Evolutionary conservation across 2,329 filamentous ascomycete genomes (phyloP).

Genomic region (Xylaria sp.): DNA sequence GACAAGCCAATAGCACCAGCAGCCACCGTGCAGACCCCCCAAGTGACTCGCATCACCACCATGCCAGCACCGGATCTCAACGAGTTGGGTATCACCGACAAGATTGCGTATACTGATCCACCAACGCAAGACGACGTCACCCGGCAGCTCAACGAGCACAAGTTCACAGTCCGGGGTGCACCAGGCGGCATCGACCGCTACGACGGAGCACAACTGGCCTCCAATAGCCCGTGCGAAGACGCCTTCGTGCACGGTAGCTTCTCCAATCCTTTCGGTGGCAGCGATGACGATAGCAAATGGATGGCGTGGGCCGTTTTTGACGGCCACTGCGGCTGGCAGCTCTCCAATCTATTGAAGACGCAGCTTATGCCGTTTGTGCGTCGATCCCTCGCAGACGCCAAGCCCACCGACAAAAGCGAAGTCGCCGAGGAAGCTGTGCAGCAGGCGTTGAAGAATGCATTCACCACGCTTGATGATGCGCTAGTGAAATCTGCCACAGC

Average conservation of each 20-base stretch:
- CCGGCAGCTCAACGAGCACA: conserved; percentile 45
- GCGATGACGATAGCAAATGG: conserved; percentile 40
- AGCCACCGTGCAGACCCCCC: conserved; percentile 12
- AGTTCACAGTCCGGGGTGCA: conserved; percentile 36
- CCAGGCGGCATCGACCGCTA: conserved; percentile 43
- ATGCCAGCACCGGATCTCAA: conserved; percentile 43
- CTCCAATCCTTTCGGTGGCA: conserved; percentile 41
- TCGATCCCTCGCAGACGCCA: conserved; percentile 40
- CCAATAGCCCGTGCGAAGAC: conserved; percentile 50
- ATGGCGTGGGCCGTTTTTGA: conserved; percentile 51
- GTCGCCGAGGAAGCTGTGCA: conserved; percentile 46
- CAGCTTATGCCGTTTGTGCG: conserved; percentile 48
- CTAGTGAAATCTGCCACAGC: conserved; percentile 45
- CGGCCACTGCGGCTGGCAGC: conserved; percentile 52
- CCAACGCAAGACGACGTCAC: conserved; percentile 45
- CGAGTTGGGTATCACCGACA: conserved; percentile 40
- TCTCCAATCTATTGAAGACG: conserved; percentile 47
- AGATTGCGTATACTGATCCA: conserved; percentile 41
- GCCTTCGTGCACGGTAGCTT: conserved; percentile 49
- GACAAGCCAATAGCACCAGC: conserved; percentile 25
- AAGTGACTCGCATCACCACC: conserved; percentile 6
- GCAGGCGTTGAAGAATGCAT: conserved; percentile 52
- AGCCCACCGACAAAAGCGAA: conserved; percentile 30
- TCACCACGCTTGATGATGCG: conserved; percentile 51
- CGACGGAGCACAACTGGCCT: conserved; percentile 49